phyloP scores from a whole-genome alignment of 169 alveolate species.

The Plasmodium cynomolgi region DNA sequence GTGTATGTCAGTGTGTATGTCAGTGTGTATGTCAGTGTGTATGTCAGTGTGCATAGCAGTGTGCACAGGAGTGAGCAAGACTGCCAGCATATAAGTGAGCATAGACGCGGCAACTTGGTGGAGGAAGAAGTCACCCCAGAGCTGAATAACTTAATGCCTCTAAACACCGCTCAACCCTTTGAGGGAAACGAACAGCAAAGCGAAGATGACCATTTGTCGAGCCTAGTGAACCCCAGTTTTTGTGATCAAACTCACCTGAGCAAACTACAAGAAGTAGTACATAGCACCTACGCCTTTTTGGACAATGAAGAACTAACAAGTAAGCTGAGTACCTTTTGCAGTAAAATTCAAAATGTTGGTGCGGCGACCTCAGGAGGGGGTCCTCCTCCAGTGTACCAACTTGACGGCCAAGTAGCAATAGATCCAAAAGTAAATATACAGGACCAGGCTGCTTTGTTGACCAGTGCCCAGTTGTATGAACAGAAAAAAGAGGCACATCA shows the following conservation, averaged over 20 bases:
- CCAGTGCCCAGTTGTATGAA: background rate
- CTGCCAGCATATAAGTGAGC: too few species aligned
- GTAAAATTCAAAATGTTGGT: background rate
- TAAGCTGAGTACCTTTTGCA: constrained; percentile 5
- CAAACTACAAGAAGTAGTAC: background rate
- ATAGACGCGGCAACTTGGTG: background rate
- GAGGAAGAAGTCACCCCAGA: background rate
- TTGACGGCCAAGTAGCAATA: background rate
- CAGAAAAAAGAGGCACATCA: background rate
- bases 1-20: too few species aligned
- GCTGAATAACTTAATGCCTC: background rate
- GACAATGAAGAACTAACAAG: constrained; percentile 9
- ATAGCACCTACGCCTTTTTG: background rate
- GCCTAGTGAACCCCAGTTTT: background rate
- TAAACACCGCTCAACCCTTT: background rate
- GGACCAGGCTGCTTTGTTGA: background rate
- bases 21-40: too few species aligned
- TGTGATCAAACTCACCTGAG: background rate
- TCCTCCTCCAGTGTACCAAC: background rate
- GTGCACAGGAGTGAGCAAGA: too few species aligned
- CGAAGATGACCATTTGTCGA: background rate
- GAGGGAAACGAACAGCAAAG: background rate
- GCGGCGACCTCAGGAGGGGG: background rate
- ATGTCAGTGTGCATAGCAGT: too few species aligned
- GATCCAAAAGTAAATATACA: background rate